Conservation (phyloP, 116 monocot genomes). For the Cymodocea nodosa region DNA sequence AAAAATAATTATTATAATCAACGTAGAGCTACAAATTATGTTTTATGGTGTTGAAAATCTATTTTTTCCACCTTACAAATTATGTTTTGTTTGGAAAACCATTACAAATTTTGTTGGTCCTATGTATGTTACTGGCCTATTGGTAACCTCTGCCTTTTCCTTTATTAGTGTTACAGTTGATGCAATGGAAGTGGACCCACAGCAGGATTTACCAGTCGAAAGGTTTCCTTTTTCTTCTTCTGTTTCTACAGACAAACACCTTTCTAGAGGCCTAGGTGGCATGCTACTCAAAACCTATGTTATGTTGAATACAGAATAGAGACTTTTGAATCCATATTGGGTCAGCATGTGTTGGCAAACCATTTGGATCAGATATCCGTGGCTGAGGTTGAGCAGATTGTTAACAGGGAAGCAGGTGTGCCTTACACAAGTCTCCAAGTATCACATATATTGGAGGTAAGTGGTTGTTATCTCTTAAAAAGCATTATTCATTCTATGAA, state of each 20-base stretch:
- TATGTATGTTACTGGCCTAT: not conserved
- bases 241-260: not conserved
- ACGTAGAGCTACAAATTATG: too few species aligned
- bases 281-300: not conserved
- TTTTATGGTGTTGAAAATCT: too few species aligned
- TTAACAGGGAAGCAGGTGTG: conserved; percentile 32
- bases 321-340: conserved; percentile 52
- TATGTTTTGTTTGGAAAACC: not conserved
- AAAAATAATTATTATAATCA: too few species aligned
- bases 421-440: conserved; percentile 51
- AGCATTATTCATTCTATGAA: not conserved
- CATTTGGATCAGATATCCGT: conserved; percentile 67
- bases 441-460: conserved; percentile 64
- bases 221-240: conserved; percentile 27
- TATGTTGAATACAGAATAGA: conserved; percentile 34
- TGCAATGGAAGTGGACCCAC: conserved; percentile 73
- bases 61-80: not conserved
- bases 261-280: not conserved
- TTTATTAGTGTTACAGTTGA: conserved; percentile 17
- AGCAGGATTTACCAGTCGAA: conserved; percentile 28
- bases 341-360: conserved; percentile 60
- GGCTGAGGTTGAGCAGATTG: conserved; percentile 53
- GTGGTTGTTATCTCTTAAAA: not conserved
- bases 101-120: not conserved
- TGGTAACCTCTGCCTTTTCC: not conserved